A percentile compares a stretch with the other conserved stretches of the same genome.
phyloP scores from a whole-genome alignment of 768 basidiomycete species.

The Rhodotorula toruloides region DNA sequence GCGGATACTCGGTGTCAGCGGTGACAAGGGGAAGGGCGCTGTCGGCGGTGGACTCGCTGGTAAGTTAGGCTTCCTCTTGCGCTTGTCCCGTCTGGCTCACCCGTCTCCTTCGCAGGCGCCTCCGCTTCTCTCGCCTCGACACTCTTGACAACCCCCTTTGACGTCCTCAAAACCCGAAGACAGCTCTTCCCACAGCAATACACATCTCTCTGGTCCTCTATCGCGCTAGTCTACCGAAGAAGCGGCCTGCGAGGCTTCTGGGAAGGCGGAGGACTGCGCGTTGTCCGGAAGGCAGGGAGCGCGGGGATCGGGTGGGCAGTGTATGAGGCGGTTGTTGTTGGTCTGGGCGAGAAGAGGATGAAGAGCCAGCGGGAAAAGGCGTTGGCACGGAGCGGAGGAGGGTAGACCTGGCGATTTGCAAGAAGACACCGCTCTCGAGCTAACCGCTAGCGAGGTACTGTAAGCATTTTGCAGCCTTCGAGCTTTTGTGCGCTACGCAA shows the following conservation, averaged over 20 bases:
- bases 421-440: neutral
- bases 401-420: neutral
- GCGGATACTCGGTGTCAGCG: constrained; percentile 21
- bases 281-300: constrained; percentile 36
- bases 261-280: constrained; percentile 38
- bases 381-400: neutral
- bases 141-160: constrained; percentile 39
- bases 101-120: constrained; percentile 13
- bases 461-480: neutral
- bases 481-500: constrained; percentile 1
- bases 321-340: constrained; percentile 37
- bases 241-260: constrained; percentile 35
- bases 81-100: too few relatives aligned
- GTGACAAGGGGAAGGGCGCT: constrained; percentile 26
- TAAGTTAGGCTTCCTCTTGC: neutral
- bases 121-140: constrained; percentile 36
- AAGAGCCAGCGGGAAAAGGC: neutral
- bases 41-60: constrained; percentile 31
- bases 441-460: neutral
- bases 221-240: neutral
- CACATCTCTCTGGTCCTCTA: constrained; percentile 17
- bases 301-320: constrained; percentile 39
- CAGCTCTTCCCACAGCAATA: constrained; percentile 29
- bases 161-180: constrained; percentile 38
- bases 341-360: constrained; percentile 24